Conservation (phyloP, 805 yeast species). For the Candida coquimbonensis region DNA sequence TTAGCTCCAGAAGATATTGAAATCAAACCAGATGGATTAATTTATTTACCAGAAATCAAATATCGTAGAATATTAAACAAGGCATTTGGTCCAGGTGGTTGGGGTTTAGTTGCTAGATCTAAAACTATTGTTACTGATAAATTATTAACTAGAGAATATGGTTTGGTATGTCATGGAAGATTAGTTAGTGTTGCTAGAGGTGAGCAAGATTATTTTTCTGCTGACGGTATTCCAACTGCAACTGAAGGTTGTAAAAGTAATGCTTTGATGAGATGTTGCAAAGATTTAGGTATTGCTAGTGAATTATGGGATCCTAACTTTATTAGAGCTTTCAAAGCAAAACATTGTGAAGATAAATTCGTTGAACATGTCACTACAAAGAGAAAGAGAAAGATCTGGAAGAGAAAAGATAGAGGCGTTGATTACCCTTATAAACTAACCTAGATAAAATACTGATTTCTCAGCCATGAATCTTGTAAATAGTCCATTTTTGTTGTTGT, state of each 20-base stretch:
- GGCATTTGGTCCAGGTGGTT: constrained; percentile 98
- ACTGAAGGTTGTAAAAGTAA: constrained; percentile 96
- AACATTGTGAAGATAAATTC: constrained; percentile 71
- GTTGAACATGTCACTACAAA: constrained; percentile 79
- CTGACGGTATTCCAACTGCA: constrained; percentile 86
- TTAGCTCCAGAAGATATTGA: constrained; percentile 74
- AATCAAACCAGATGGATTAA: constrained; percentile 89
- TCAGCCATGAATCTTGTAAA: neutral
- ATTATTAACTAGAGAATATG: constrained; percentile 84
- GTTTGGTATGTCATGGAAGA: constrained; percentile 78
- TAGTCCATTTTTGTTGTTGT: neutral
- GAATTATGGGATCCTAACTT: constrained; percentile 97
- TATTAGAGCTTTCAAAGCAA: constrained; percentile 58
- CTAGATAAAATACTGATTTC: neutral
- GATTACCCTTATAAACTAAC: constrained; percentile 74
- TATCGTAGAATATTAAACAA: constrained; percentile 82
- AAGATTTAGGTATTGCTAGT: constrained; percentile 93
- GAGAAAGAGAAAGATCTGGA: constrained; percentile 89
- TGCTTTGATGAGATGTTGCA: constrained; percentile 96
- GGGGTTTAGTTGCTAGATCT: constrained; percentile 95
- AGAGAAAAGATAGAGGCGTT: constrained; percentile 71
- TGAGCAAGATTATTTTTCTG: constrained; percentile 87
- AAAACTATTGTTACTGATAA: constrained; percentile 71
- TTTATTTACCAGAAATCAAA: constrained; percentile 91
- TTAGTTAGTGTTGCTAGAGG: constrained; percentile 91